A percentile compares a stretch with the other conserved stretches of the same genome.
Evolutionary conservation across 768 basidiomycete genomes (phyloP).

Genomic region (Pulveroboletus ravenelii): DNA sequence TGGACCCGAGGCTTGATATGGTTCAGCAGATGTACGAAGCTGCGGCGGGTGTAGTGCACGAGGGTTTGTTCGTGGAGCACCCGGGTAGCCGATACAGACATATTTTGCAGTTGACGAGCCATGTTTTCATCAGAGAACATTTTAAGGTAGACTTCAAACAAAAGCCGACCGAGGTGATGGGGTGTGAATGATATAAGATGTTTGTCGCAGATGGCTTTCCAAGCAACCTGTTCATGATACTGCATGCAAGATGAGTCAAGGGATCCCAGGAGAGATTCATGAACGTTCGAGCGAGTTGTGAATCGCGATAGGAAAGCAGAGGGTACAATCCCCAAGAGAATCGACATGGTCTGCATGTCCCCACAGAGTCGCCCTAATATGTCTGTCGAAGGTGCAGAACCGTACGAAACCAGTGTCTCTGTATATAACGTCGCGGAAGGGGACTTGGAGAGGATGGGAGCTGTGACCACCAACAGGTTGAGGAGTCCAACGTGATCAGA

Average conservation of each 20-base stretch:
- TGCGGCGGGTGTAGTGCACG: slow-evolving; percentile 45
- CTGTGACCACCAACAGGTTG: slow-evolving; percentile 21
- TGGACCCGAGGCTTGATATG: slow-evolving; percentile 35
- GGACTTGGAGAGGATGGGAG: slow-evolving; percentile 22
- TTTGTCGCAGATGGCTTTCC: slow-evolving; percentile 17
- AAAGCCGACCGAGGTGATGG: slow-evolving; percentile 21
- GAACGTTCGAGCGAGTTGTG: slow-evolving; percentile 26
- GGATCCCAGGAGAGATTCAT: slow-evolving; percentile 15
- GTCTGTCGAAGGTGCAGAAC: slow-evolving; percentile 4
- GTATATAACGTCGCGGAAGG: slow-evolving; percentile 28
- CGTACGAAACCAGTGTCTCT: slow-evolving; percentile 19
- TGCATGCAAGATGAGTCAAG: background rate
- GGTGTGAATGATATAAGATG: slow-evolving; percentile 17
- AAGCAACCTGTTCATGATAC: slow-evolving; percentile 23
- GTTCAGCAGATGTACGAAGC: slow-evolving; percentile 43
- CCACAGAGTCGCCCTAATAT: slow-evolving; percentile 26
- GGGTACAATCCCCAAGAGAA: slow-evolving; percentile 27
- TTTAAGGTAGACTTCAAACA: slow-evolving; percentile 25
- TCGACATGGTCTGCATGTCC: slow-evolving; percentile 25
- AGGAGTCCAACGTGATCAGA: slow-evolving; percentile 29
- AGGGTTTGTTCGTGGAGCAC: slow-evolving; percentile 11
- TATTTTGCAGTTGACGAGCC: slow-evolving; percentile 4
- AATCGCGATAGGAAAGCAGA: slow-evolving; percentile 24
- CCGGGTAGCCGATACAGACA: background rate
- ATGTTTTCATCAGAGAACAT: slow-evolving; percentile 32